A percentile compares a stretch with the other conserved stretches of the same genome.
phyloP scores from a whole-genome alignment of 164 flowering plant genomes.

The Akebia trifoliata region DNA sequence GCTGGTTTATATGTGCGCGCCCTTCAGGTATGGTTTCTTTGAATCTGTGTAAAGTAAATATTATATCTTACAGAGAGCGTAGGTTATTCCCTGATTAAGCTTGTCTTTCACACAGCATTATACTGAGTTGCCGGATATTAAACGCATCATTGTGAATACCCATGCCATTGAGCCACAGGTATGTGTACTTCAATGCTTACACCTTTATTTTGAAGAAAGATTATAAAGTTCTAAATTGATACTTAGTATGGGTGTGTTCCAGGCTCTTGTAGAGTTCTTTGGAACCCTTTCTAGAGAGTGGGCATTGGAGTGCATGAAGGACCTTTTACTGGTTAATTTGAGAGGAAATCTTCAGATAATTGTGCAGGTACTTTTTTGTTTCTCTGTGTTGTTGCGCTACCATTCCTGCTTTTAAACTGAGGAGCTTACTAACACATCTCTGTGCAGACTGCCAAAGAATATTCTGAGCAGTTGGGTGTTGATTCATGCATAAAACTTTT shows the following conservation, averaged over 20 bases:
- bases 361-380: conserved; percentile 65
- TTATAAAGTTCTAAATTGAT: neutral
- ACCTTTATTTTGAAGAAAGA: too few species aligned
- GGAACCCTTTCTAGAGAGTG: conserved; percentile 97
- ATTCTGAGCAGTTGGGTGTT: conserved; percentile 90
- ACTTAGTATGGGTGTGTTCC: conserved; percentile 25
- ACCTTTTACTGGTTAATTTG: conserved; percentile 84
- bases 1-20: conserved; percentile 92
- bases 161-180: conserved; percentile 99
- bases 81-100: conserved; percentile 7
- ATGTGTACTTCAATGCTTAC: too few species aligned
- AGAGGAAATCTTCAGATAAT: conserved; percentile 99
- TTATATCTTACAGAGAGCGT: neutral
- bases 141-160: conserved; percentile 97
- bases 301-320: conserved; percentile 99
- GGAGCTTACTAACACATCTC: conserved; percentile 1
- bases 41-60: neutral
- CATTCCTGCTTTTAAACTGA: neutral
- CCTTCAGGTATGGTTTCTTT: conserved; percentile 58
- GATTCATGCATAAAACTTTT: conserved; percentile 88
- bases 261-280: conserved; percentile 98
- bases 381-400: too few species aligned
- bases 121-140: conserved; percentile 86
- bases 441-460: conserved; percentile 84
- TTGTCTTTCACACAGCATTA: conserved; percentile 80